Evolutionary conservation across 1,139 yeast species (phyloP).

Genomic region (Candida frijolesensis): DNA sequence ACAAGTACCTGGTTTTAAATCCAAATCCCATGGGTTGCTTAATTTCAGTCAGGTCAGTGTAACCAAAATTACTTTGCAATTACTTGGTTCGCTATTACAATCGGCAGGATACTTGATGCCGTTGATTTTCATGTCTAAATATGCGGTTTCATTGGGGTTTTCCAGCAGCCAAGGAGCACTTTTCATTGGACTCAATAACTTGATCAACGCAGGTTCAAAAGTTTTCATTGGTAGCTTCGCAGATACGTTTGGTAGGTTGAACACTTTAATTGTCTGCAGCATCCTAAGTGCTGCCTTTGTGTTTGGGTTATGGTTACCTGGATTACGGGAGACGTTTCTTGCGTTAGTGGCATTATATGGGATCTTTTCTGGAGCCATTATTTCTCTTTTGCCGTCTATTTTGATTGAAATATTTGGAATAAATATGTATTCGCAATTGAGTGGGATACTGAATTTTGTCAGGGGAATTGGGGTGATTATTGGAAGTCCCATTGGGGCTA

Average conservation of each 20-base stretch:
- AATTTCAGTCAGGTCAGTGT: conserved; percentile 21
- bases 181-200: conserved; percentile 45
- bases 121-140: conserved; percentile 43
- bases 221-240: conserved; percentile 38
- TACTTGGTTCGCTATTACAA: conserved; percentile 36
- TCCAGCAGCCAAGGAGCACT: conserved; percentile 37
- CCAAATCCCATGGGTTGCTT: conserved; percentile 18
- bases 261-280: conserved; percentile 38
- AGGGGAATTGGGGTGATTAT: conserved; percentile 34
- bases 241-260: conserved; percentile 39
- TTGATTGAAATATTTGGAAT: conserved; percentile 41
- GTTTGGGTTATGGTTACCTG: conserved; percentile 32
- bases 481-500: conserved; percentile 38
- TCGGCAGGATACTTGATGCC: conserved; percentile 46
- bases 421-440: conserved; percentile 28
- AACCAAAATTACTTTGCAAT: conserved; percentile 26
- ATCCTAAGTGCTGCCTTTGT: conserved; percentile 31
- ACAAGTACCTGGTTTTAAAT: conserved; percentile 19
- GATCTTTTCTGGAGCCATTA: conserved; percentile 39
- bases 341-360: conserved; percentile 43
- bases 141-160: conserved; percentile 38
- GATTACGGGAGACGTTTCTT: conserved; percentile 25
- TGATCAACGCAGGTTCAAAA: conserved; percentile 41
- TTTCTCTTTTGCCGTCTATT: conserved; percentile 41
- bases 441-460: conserved; percentile 30